These are phyloP conservation scores for Fusarium sp. DNA, from an alignment of 2,329 filamentous ascomycete genomes.

Conservation along the genomic window DNA sequence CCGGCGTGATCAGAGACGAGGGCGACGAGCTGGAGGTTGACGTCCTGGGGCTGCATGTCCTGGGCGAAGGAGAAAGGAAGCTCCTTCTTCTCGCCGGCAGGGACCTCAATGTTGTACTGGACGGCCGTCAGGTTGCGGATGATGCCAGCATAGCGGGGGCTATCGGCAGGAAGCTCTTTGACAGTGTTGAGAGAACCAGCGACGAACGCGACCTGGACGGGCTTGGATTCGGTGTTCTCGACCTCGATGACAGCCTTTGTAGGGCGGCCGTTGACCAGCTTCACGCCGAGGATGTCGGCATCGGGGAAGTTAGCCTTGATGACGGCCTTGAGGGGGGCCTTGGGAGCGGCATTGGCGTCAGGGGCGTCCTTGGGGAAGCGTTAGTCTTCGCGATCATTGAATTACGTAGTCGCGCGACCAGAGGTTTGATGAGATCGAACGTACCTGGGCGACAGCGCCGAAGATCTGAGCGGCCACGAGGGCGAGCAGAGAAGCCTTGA, in stretches of 20 bases:
- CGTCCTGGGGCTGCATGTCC: constrained; percentile 93
- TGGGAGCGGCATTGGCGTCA: constrained; percentile 44
- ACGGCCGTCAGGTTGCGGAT: constrained; percentile 88
- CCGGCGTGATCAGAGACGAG: constrained; percentile 78
- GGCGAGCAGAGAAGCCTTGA: constrained; percentile 80
- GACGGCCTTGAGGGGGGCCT: constrained; percentile 69
- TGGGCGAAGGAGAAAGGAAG: constrained; percentile 88
- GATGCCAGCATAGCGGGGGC: constrained; percentile 67
- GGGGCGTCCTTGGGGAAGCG: constrained; percentile 30
- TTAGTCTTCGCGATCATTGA: neutral
- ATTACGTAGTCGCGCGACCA: constrained; percentile 20
- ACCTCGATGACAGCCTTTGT: constrained; percentile 88
- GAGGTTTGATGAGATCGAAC: constrained; percentile 50
- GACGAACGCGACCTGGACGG: constrained; percentile 82
- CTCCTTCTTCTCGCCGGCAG: constrained; percentile 81
- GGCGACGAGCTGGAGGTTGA: constrained; percentile 82
- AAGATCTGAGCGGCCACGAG: constrained; percentile 79
- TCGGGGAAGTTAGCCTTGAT: constrained; percentile 75
- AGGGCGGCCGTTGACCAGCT: constrained; percentile 92
- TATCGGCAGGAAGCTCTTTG: constrained; percentile 64
- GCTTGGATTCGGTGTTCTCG: constrained; percentile 83
- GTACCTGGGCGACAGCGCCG: constrained; percentile 74
- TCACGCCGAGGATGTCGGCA: constrained; percentile 91
- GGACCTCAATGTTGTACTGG: constrained; percentile 80
- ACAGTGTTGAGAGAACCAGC: constrained; percentile 79